Evolutionary conservation across 2,329 filamentous ascomycete species (phyloP), one percentile per base, ranked within the genome.

Genomic region (Exophiala sp.): DNA sequence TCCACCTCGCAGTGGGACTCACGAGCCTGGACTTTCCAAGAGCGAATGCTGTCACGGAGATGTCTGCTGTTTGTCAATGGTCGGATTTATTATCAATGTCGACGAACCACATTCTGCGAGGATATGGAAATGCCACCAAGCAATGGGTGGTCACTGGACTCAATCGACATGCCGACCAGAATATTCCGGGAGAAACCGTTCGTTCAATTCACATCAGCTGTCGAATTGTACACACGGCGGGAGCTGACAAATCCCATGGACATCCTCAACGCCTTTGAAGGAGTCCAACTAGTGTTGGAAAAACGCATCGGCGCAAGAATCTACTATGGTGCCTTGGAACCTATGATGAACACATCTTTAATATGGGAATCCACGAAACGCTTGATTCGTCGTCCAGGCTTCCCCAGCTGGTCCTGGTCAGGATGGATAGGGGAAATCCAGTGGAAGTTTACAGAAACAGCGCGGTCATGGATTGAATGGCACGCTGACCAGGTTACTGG

Each of bases 11-110:
- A 64, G 47, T 72, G 71, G 67, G 70, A 69, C 50, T 63, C 61
- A 1, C 63, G 72, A 36, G 70, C 67, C 0, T 73, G 71, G 71
- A 73, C 71, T 1, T 72, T 71, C 49, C 71, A 73, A 58, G 70
- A 73, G 56, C 59, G 67, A 29, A 61, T 73, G 21, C 65, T 72
- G 1, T 71, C 71, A 0, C 50, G 62, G 5, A 61, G 71, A 6
- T 68, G 68, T 39, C 62, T 74, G 1, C 65, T 72, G 9, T 73
- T 74, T 35, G 66, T 67, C 2, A 63, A 65, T 43, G 59, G 62
- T 9, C 55, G 61, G 41, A 61, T 64, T 20, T 64, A 63, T 43
- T 64, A 61, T 41, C 61, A 63, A 47, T 64, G 62, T 47, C 62
- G 61, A 29, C 47, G 59, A 46, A 58, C 60, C 29, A 64, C 62